A percentile compares a stretch with the other conserved stretches of the same genome.
These are phyloP conservation scores for Mycena latifolia DNA, from an alignment of 768 basidiomycete species.

Conservation along the genomic window DNA sequence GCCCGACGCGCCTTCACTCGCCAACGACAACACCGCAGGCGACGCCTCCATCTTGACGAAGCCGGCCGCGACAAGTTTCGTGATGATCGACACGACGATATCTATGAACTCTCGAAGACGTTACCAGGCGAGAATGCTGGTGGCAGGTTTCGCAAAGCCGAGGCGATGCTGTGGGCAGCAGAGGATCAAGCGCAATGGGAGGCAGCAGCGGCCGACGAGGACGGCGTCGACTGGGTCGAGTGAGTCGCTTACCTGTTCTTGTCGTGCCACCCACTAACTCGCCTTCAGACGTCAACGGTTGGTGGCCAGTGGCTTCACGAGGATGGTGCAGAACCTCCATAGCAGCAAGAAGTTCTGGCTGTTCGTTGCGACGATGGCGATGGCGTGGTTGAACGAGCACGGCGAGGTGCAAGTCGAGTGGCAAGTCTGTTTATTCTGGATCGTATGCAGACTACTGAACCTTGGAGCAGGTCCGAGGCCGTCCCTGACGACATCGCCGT, in stretches of 20 bases:
- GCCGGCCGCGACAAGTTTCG: conserved; percentile 27
- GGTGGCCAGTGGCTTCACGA: conserved; percentile 10
- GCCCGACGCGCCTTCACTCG: neutral
- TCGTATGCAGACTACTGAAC: neutral
- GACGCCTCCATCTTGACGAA: conserved; percentile 1
- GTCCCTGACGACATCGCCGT: conserved; percentile 7
- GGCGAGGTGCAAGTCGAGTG: conserved; percentile 13
- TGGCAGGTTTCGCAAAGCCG: conserved; percentile 24
- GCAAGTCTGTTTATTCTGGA: conserved; percentile 1
- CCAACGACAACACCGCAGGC: neutral
- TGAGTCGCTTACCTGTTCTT: conserved; percentile 4
- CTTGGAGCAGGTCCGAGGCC: conserved; percentile 15
- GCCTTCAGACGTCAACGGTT: conserved; percentile 20
- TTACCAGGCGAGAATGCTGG: conserved; percentile 16
- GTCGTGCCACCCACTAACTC: neutral
- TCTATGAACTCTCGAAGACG: conserved; percentile 7
- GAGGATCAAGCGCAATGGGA: conserved; percentile 22
- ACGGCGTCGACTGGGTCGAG: conserved; percentile 27
- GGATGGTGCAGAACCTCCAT: conserved; percentile 23
- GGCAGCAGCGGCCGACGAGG: neutral
- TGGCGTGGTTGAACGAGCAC: conserved; percentile 18
- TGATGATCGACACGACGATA: conserved; percentile 10
- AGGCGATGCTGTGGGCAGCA: conserved; percentile 12
- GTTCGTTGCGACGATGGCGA: conserved; percentile 16
- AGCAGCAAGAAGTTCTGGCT: conserved; percentile 12